A percentile compares a stretch with the other conserved stretches of the same genome.
Conservation (phyloP, 768 basidiomycete genomes). For the Lyophyllum decastes region DNA sequence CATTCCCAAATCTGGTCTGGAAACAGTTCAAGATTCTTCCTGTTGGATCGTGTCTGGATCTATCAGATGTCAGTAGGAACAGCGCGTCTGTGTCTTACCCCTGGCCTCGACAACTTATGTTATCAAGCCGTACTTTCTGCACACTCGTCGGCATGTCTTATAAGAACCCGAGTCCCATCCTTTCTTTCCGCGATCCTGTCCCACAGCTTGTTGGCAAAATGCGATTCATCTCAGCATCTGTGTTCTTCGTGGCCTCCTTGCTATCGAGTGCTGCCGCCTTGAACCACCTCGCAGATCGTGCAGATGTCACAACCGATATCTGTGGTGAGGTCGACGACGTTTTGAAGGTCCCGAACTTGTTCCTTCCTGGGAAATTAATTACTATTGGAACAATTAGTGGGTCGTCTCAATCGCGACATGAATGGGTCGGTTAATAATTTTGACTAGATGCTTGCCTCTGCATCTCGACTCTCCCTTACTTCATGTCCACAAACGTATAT, state of each 20-base stretch:
- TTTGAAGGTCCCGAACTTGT: slow-evolving; percentile 28
- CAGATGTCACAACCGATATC: slow-evolving; percentile 26
- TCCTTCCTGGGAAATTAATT: slow-evolving; percentile 20
- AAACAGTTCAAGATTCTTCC: background rate
- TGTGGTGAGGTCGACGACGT: slow-evolving; percentile 38
- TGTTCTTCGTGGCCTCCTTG: background rate
- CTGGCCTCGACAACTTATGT: slow-evolving; percentile 4
- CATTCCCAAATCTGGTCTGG: background rate
- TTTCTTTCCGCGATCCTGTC: background rate
- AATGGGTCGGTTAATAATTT: background rate
- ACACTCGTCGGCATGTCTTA: background rate
- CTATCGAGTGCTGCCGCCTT: slow-evolving; percentile 2
- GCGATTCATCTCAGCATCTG: slow-evolving; percentile 5
- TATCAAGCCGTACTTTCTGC: background rate
- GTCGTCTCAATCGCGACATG: slow-evolving; percentile 1
- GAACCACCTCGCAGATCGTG: slow-evolving; percentile 7
- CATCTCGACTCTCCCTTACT: slow-evolving; percentile 35
- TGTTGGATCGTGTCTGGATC: background rate
- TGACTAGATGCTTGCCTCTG: slow-evolving; percentile 46
- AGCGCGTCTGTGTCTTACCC: background rate
- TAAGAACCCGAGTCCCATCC: background rate
- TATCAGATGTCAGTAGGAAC: slow-evolving; percentile 10
- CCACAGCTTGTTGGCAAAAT: background rate
- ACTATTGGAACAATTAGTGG: slow-evolving; percentile 32
- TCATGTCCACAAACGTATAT: slow-evolving; percentile 33